phyloP scores from a whole-genome alignment of 345 rosid genomes.

The thale cress (Arabidopsis thaliana) region TAIR10.1 NC_003070.9:23713001-23713500 shows the following conservation, averaged over 20 bases:
- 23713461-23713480: too few species aligned
- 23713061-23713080: not conserved
- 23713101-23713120: not conserved
- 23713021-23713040: not conserved
- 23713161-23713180: not conserved
- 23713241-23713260: not conserved
- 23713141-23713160: not conserved
- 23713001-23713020: too few species aligned
- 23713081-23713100: not conserved
- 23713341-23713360: not conserved
- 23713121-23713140: accelerated
- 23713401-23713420: slow-evolving; percentile 6
- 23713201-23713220: too few species aligned
- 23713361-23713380: not conserved
- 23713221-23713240: too few species aligned
- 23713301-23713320: too few species aligned
- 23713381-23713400: too few species aligned
- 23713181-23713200: too few species aligned
- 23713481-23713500: too few species aligned
- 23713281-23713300: not conserved
- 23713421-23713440: slow-evolving; percentile 14
- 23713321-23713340: accelerated
- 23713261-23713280: accelerated
- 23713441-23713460: too few species aligned
- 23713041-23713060: not conserved